These are phyloP conservation scores for Volvox reticuliferus DNA, from an alignment of 139 green algal genomes.

Conservation along the genomic window DNA sequence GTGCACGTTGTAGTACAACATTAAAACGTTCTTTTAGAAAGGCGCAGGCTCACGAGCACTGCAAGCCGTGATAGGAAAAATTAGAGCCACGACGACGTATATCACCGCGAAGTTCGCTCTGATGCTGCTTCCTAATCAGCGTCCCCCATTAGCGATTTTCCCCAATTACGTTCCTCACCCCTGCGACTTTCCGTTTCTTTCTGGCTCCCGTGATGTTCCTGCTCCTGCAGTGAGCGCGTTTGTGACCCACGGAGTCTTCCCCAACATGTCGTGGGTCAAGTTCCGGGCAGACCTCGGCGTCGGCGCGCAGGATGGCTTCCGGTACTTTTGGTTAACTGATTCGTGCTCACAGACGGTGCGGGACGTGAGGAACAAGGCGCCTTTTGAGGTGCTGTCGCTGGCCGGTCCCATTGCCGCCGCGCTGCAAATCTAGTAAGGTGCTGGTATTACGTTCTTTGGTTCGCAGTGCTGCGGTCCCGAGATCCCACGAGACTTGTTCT, in stretches of 20 bases:
- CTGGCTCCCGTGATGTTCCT: too few relatives aligned
- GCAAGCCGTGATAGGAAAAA: too few relatives aligned
- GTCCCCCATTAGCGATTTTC: too few relatives aligned
- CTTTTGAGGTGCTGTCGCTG: conserved; percentile 95
- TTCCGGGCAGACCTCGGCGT: conserved; percentile 76
- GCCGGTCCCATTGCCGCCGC: conserved; percentile 90
- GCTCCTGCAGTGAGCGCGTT: conserved; percentile 90
- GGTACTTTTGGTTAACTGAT: conserved; percentile 98
- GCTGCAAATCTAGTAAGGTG: conserved; percentile 86
- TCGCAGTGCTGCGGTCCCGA: neutral
- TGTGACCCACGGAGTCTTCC: conserved; percentile 98
- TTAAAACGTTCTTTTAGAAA: neutral
- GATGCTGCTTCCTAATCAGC: too few relatives aligned
- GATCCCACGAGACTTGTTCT: neutral
- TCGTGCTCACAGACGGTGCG: conserved; percentile 89
- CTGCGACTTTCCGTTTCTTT: too few relatives aligned
- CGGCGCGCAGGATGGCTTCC: conserved; percentile 73
- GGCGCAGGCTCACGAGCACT: too few relatives aligned
- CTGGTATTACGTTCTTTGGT: too few relatives aligned
- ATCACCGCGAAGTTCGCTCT: too few relatives aligned
- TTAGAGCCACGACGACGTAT: too few relatives aligned
- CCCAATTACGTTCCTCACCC: too few relatives aligned
- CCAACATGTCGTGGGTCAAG: conserved; percentile 87
- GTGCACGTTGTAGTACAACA: neutral
- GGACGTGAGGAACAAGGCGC: conserved; percentile 73